Evolutionary conservation across 257 asterid genomes (phyloP).

Genomic region (Scutellaria barbata): DNA sequence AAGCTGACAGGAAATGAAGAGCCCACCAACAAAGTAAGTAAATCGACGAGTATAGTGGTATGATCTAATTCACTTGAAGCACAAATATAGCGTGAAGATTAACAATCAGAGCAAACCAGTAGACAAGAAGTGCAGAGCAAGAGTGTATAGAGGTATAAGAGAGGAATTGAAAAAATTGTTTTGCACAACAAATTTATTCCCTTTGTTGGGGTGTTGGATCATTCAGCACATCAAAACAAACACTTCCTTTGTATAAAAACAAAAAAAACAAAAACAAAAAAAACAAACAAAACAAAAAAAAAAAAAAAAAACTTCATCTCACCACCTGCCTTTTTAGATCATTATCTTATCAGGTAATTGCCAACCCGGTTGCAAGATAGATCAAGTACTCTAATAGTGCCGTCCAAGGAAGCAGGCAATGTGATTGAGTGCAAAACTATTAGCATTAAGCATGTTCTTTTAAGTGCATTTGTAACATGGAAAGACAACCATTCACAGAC

Average conservation of each 20-base stretch:
- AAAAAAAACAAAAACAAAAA: slow-evolving; percentile 12
- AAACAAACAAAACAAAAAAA: neutral
- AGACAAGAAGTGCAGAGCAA: neutral
- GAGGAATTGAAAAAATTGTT: no score
- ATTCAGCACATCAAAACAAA: slow-evolving; percentile 6
- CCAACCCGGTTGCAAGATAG: slow-evolving; percentile 17
- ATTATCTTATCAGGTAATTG: neutral
- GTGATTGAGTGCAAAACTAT: neutral
- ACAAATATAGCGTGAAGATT: neutral
- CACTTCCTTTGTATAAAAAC: neutral
- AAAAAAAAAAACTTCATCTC: slow-evolving; percentile 2
- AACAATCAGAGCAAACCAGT: neutral
- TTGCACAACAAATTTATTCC: no score
- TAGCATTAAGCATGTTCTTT: slow-evolving; percentile 7
- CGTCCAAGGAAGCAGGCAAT: neutral
- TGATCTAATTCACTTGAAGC: slow-evolving; percentile 13
- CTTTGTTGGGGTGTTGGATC: neutral
- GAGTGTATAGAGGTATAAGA: no score
- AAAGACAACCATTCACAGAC: slow-evolving; percentile 12
- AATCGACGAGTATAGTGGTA: neutral
- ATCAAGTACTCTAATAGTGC: neutral
- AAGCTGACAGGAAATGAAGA: neutral
- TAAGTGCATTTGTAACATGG: neutral
- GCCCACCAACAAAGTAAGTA: slow-evolving; percentile 8
- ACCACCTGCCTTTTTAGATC: neutral